These are phyloP conservation scores for Glebionis coronaria DNA, from an alignment of 129 eudicot genomes.

Conservation along the genomic window DNA sequence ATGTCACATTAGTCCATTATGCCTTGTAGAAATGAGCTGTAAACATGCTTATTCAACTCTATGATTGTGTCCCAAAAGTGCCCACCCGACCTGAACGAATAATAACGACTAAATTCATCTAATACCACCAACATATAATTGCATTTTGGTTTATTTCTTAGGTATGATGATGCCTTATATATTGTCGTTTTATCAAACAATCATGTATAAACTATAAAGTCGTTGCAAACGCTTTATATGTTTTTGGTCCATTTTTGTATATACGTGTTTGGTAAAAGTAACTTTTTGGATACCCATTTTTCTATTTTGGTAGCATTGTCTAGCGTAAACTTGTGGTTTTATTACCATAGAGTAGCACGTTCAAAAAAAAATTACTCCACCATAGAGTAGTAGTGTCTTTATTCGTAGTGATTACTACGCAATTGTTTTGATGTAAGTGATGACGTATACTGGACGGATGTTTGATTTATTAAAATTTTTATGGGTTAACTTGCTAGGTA, in stretches of 20 bases:
- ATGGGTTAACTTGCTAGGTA: no score
- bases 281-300: background rate
- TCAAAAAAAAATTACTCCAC: no score
- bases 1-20: constrained; percentile 28
- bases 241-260: background rate
- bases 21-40: constrained; percentile 32
- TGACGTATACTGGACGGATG: no score
- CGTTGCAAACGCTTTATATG: background rate
- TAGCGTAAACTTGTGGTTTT: no score
- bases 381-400: no score
- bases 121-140: constrained; percentile 10
- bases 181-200: constrained; percentile 2
- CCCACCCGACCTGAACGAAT: constrained; percentile 21
- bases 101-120: constrained; percentile 15
- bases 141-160: background rate
- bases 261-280: background rate
- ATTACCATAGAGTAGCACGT: no score
- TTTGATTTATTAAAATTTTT: no score
- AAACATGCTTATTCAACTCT: constrained; percentile 31
- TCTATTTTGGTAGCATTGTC: no score
- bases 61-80: constrained; percentile 29
- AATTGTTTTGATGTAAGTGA: no score
- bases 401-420: no score
- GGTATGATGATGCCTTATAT: background rate
- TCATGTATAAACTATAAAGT: background rate